A percentile compares a stretch with the other conserved stretches of the same genome.
phyloP scores from a whole-genome alignment of 805 yeast genomes.

The Saccharomyces eubayanus region DNA sequence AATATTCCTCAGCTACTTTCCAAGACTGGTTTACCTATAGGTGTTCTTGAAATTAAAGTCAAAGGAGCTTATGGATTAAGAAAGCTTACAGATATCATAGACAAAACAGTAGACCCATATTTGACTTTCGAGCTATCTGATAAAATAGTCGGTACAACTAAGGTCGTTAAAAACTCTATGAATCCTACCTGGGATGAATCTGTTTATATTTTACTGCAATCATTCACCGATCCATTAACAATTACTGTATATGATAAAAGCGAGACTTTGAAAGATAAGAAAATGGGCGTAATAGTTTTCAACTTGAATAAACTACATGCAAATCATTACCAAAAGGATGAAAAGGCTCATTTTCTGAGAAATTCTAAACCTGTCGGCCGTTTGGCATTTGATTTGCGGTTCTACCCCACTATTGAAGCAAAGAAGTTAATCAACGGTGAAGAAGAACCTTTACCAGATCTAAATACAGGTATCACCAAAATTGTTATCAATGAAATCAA shows the following conservation, averaged over 20 bases:
- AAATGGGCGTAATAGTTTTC: constrained; percentile 63
- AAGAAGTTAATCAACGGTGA: constrained; percentile 69
- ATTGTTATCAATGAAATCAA: constrained; percentile 36
- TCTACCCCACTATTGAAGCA: constrained; percentile 58
- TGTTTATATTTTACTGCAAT: constrained; percentile 54
- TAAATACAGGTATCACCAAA: constrained; percentile 84
- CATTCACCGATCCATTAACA: constrained; percentile 72
- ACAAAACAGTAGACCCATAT: constrained; percentile 83
- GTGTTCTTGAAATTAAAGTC: constrained; percentile 64
- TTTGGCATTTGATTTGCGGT: constrained; percentile 57
- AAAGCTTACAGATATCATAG: constrained; percentile 53
- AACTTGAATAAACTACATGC: constrained; percentile 57
- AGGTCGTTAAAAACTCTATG: constrained; percentile 50
- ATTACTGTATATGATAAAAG: constrained; percentile 67
- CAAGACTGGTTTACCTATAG: constrained; percentile 80
- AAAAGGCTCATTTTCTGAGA: constrained; percentile 52
- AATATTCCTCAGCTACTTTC: constrained; percentile 83
- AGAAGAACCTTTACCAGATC: constrained; percentile 73
- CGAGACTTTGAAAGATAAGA: constrained; percentile 60
- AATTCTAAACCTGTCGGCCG: constrained; percentile 79
- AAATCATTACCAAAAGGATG: constrained; percentile 40
- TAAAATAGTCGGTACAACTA: constrained; percentile 54
- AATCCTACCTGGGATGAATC: constrained; percentile 82
- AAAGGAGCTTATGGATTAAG: constrained; percentile 57
- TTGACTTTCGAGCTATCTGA: constrained; percentile 56